These are phyloP conservation scores for Zychaea mexicana DNA, from an alignment of 371 early-diverging fungal genomes.

Conservation along the genomic window DNA sequence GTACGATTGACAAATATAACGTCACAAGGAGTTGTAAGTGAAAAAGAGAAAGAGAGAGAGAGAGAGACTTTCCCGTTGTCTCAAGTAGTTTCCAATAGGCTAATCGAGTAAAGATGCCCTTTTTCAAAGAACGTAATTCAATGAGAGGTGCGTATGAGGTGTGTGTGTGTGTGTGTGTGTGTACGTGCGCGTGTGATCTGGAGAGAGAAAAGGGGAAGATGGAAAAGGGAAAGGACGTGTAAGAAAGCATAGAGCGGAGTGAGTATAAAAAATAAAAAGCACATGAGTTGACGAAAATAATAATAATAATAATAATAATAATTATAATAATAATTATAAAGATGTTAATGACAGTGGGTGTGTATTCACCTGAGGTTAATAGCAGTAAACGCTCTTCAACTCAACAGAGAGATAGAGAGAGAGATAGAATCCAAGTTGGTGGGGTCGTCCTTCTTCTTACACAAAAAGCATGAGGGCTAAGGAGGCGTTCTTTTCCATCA, in stretches of 20 bases:
- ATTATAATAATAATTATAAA: too few species aligned
- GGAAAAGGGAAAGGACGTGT: not conserved
- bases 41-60: not conserved
- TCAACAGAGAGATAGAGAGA: not conserved
- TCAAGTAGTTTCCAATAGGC: too few species aligned
- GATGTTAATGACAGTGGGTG: too few species aligned
- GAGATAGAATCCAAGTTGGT: too few species aligned
- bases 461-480: not conserved
- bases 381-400: too few species aligned
- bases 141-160: too few species aligned
- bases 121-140: not conserved
- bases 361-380: too few species aligned
- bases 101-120: not conserved
- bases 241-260: not conserved
- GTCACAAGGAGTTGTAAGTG: slow-evolving; percentile 1
- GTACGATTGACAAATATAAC: slow-evolving; percentile 4
- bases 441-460: not conserved
- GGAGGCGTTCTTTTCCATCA: not conserved
- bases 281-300: not conserved
- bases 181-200: slow-evolving; percentile 1
- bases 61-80: not conserved
- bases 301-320: too few species aligned
- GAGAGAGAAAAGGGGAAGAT: slow-evolving; percentile 1
- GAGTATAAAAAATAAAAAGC: not conserved
- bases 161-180: too few species aligned